Conservation (phyloP, 2,329 filamentous ascomycete species). For the Phaeosphaeriaceae sp. region DNA sequence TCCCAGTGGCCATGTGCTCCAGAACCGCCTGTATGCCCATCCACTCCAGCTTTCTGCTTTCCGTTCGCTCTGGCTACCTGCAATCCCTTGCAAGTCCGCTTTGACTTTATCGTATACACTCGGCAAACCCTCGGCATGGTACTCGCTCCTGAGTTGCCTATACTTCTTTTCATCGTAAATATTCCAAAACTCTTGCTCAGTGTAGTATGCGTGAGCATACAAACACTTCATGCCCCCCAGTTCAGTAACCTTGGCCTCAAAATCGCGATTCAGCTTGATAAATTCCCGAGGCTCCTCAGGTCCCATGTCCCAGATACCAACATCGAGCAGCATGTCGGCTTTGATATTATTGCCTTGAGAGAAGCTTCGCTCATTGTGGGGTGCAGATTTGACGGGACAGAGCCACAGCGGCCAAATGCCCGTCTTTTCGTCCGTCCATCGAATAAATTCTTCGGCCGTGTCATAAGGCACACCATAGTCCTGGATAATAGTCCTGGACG, state of each 20-base stretch:
- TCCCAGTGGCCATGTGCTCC: constrained; percentile 46
- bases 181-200: constrained; percentile 71
- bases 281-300: constrained; percentile 64
- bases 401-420: constrained; percentile 65
- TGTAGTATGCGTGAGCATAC: constrained; percentile 86
- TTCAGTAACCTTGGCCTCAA: constrained; percentile 72
- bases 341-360: constrained; percentile 38
- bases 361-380: constrained; percentile 33
- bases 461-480: constrained; percentile 65
- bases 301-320: constrained; percentile 81
- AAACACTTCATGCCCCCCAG: constrained; percentile 85
- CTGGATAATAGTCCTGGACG: constrained; percentile 65
- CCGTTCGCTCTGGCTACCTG: constrained; percentile 12
- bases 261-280: constrained; percentile 70
- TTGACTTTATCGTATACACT: constrained; percentile 73
- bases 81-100: constrained; percentile 50
- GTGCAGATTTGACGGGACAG: constrained; percentile 55
- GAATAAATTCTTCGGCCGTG: constrained; percentile 59
- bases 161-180: constrained; percentile 69
- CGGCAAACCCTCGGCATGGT: constrained; percentile 67
- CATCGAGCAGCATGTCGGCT: constrained; percentile 44
- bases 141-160: constrained; percentile 66
- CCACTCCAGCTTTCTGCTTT: constrained; percentile 32
- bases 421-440: constrained; percentile 57
- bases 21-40: constrained; percentile 35